A percentile compares a stretch with the other conserved stretches of the same genome.
Conservation (phyloP, 306 rosid species). For the Fragaria ananassa region DNA sequence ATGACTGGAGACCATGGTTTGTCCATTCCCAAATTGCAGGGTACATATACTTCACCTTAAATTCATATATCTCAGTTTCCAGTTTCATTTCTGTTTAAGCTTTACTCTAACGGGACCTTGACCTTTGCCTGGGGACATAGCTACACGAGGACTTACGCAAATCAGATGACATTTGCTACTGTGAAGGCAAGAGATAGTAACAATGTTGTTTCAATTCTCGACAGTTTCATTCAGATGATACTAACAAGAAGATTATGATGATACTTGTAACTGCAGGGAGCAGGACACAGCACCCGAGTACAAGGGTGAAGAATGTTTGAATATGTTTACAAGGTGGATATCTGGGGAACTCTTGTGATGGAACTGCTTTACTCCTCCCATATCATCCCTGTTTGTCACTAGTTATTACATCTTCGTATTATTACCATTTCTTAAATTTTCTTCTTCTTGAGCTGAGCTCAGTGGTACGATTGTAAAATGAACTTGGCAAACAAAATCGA, state of each 20-base stretch:
- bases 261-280: constrained; percentile 38
- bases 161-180: constrained; percentile 65
- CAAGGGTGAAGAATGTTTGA: constrained; percentile 44
- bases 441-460: too few species aligned
- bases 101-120: background rate
- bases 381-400: background rate
- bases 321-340: constrained; percentile 51
- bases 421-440: too few species aligned
- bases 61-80: background rate
- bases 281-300: constrained; percentile 61
- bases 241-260: background rate
- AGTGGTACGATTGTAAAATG: too few species aligned
- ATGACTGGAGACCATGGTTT: constrained; percentile 70
- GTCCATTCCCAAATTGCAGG: constrained; percentile 59
- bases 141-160: constrained; percentile 61
- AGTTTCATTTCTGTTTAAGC: background rate
- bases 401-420: background rate
- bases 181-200: constrained; percentile 49
- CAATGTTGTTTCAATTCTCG: background rate
- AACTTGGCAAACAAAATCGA: too few species aligned
- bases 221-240: background rate
- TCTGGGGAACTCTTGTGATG: constrained; percentile 25
- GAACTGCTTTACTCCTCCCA: background rate
- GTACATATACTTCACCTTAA: constrained; percentile 19
- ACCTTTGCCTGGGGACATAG: constrained; percentile 20